Base-by-base conservation (phyloP, 139 green algal species). In the Picocystis salinarum region DNA sequence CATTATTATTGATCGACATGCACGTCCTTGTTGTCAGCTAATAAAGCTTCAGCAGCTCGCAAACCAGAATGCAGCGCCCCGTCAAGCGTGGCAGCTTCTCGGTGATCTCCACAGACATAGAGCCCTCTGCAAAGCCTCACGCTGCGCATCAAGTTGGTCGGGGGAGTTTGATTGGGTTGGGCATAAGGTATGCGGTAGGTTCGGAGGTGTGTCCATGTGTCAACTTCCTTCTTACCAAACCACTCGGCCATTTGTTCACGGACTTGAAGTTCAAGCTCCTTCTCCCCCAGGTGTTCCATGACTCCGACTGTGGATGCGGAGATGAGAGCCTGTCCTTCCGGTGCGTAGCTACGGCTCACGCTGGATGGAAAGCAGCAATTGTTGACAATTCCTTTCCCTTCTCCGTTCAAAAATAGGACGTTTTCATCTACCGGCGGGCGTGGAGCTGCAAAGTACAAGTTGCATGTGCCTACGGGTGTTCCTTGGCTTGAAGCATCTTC, bases 281-380 rank as follows among this genome's bases (percentile, higher is more conserved):
- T 42, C 40, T 98, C 87, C 31, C 31, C n/a, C 19, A 91, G 48
- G 6, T 85, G 42, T 4, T 56, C 39, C 1, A 46, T 52, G 1
- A 72, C 82, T 40, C 83, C 81, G 49, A 98, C 66, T 4, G 74
- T 76, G 15, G 83, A 95, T 2, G 86, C 74, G 0, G 83, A 95
- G 22, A 85, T 71, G 11, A 98, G 75, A 1, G 73, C 50, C 69
- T 85, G 55, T 1, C 86, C 86, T 6, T 65, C 30, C 0, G 85
- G 85, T 17, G 85, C 85, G 40, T 95, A 95, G 6, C 58, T 73
- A 5, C 72, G 61, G 1, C 79, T 46, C 7, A 93, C 83, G 6
- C 70, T 75, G n/a, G 71, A 83, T 2, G 80, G 80, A 59, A 93
- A 92, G 71, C 83, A 94, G 36, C 68, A 73, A 59, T 96, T 96